Base-by-base conservation (phyloP, 2,329 filamentous ascomycete genomes). In the Dactylellina leptospora region DNA sequence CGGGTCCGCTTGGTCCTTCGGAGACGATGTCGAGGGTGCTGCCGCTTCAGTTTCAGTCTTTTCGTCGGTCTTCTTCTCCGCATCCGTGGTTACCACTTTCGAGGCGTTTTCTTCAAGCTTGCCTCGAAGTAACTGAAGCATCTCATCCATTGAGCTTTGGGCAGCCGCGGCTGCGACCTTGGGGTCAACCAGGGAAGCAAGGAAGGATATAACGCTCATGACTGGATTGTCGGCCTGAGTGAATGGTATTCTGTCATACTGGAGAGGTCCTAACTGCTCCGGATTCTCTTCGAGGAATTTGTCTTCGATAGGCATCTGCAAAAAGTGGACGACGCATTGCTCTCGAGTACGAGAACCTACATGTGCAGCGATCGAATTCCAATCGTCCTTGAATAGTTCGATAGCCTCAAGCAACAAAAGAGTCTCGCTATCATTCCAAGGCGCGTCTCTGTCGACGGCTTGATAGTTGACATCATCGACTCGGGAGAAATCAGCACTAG, bases 281-380 rank as follows among this genome's bases (percentile, higher is more conserved):
- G 85, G 83, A 77, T 93, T 88, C 5, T 91, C 87, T 77, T 97
- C 93, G 8, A 97, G 83, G 78, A 97, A 99, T 79, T 96, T 96
- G 82, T 97, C 93, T 80, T 97, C 95, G 74, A 99, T 99, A 76
- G 97, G 93, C 33, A 99, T 84, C 78, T 97, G 92, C 74, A 99
- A 81, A 82, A 99, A 99, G 79, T 97, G 95, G 76, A 97, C 85
- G 13, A 97, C 93, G 79, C 95, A 99, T 81, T 99, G 93, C 80
- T 99, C 96, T 58, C 92, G 86, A 1, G 92, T 96, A 71, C 93
- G 88, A 1, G 92, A 96, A 51, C 90, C 90, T 44, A 99, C 95
- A 78, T 97, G 91, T 74, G 93, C 92, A 0, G 96, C 89, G 75
- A 99, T 93, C 77, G 91, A 87, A 66, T 90, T 89, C 95, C 95